Conservation (phyloP, 1,284 basidiomycete species). For the Tilletia caries region DNA sequence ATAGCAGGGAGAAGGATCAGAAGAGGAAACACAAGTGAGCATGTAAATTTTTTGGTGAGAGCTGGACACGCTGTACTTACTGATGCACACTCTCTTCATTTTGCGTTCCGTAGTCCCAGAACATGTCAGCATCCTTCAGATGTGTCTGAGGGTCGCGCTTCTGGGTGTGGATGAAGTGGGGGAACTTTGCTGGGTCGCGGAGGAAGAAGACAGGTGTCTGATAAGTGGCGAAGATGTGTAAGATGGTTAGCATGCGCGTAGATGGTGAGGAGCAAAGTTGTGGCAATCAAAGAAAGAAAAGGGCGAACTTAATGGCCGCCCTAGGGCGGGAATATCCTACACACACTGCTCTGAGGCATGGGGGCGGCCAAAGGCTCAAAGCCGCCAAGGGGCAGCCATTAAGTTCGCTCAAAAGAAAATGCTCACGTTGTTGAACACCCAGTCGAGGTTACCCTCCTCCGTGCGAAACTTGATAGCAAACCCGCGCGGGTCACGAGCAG, state of each 20-base stretch:
- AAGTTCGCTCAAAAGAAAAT: conserved; percentile 63
- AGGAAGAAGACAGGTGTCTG: conserved; percentile 52
- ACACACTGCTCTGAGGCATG: too few species aligned
- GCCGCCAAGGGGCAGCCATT: too few species aligned
- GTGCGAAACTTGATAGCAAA: conserved; percentile 88
- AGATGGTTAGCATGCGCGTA: not conserved
- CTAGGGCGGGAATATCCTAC: too few species aligned
- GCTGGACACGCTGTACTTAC: not conserved
- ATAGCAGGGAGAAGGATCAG: not conserved
- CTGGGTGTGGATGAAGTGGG: conserved; percentile 89
- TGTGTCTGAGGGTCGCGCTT: conserved; percentile 87
- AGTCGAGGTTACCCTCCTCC: conserved; percentile 82
- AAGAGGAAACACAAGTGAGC: not conserved
- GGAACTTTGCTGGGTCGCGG: conserved; percentile 59
- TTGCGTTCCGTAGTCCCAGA: conserved; percentile 76
- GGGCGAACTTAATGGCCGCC: too few species aligned
- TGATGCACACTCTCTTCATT: conserved; percentile 90
- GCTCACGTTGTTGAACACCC: conserved; percentile 84
- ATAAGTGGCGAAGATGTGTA: conserved; percentile 27
- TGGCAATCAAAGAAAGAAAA: too few species aligned
- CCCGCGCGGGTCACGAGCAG: conserved; percentile 85
- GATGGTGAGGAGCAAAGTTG: too few species aligned
- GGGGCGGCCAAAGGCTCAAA: too few species aligned
- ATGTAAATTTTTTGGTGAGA: not conserved
- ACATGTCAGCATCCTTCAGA: conserved; percentile 65